Conservation (phyloP, 306 rosid species). For the Prunus mume region DNA sequence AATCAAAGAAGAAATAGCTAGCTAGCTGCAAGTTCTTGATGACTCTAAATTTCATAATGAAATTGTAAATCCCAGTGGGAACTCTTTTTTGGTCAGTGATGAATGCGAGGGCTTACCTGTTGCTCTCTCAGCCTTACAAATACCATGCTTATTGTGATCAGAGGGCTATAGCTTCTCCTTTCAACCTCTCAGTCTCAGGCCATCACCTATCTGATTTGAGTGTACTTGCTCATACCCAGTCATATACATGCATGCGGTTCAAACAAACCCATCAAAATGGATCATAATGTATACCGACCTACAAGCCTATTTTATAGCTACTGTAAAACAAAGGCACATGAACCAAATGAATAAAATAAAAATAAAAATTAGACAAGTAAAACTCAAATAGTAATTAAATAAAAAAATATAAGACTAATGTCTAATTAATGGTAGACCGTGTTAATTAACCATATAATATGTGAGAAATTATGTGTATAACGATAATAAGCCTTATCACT, state of each 20-base stretch:
- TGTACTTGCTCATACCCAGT: too few relatives aligned
- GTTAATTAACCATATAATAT: too few relatives aligned
- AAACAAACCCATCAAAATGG: background rate
- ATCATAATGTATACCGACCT: too few relatives aligned
- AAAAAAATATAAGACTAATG: too few relatives aligned
- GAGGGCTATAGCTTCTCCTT: background rate
- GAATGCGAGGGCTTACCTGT: background rate
- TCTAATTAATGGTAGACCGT: too few relatives aligned
- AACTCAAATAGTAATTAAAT: too few relatives aligned
- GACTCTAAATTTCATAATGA: background rate
- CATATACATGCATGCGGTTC: background rate
- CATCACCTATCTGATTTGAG: too few relatives aligned
- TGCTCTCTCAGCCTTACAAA: background rate
- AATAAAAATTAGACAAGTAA: too few relatives aligned
- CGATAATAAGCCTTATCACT: too few relatives aligned
- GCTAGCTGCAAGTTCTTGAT: background rate
- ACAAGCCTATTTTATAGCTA: background rate
- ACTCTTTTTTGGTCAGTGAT: background rate
- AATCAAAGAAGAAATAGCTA: background rate
- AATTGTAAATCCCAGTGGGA: background rate
- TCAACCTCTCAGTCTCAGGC: background rate
- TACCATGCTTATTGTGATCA: background rate
- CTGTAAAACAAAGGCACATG: too few relatives aligned
- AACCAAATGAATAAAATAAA: too few relatives aligned
- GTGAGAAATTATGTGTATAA: too few relatives aligned